Evolutionary conservation across 2,329 filamentous ascomycete genomes (phyloP).

Genomic region (Penicillium psychrosexuale): DNA sequence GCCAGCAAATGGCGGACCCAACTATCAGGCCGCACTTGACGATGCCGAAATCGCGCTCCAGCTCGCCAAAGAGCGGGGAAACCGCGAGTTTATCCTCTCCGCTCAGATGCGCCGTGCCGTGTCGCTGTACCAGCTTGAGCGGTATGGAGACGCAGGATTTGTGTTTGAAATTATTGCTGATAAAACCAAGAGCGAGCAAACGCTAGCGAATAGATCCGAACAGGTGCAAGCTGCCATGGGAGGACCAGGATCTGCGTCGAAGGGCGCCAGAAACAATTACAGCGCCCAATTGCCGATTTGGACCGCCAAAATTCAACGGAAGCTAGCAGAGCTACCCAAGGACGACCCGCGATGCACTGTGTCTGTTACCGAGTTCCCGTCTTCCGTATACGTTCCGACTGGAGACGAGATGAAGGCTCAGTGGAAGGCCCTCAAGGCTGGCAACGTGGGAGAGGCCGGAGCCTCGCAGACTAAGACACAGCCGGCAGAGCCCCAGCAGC

Average conservation of each 20-base stretch:
- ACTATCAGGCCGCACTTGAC: conserved; percentile 54
- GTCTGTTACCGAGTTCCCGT: conserved; percentile 55
- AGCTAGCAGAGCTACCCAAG: conserved; percentile 50
- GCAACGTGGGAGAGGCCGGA: conserved; percentile 1
- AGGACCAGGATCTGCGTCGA: conserved; percentile 1
- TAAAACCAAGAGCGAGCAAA: conserved; percentile 51
- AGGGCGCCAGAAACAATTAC: conserved; percentile 20
- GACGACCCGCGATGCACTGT: conserved; percentile 48
- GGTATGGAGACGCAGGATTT: conserved; percentile 71
- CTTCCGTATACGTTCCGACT: conserved; percentile 43
- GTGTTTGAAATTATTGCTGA: conserved; percentile 59
- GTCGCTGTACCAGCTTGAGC: conserved; percentile 65
- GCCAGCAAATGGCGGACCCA: conserved; percentile 46
- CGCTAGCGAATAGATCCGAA: conserved; percentile 23
- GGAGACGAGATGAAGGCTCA: conserved; percentile 28
- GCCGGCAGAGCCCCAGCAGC: background rate
- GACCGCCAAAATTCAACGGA: conserved; percentile 54
- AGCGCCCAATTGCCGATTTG: conserved; percentile 53
- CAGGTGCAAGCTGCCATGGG: conserved; percentile 32
- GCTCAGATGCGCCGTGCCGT: conserved; percentile 78
- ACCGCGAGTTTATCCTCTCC: conserved; percentile 72
- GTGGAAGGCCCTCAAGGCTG: conserved; percentile 32
- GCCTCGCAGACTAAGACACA: background rate
- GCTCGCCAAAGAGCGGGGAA: conserved; percentile 63
- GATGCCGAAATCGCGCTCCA: conserved; percentile 67